A percentile compares a stretch with the other conserved stretches of the same genome.
phyloP scores from a whole-genome alignment of 345 rosid genomes.

The Raphanus raphanistrum region DNA sequence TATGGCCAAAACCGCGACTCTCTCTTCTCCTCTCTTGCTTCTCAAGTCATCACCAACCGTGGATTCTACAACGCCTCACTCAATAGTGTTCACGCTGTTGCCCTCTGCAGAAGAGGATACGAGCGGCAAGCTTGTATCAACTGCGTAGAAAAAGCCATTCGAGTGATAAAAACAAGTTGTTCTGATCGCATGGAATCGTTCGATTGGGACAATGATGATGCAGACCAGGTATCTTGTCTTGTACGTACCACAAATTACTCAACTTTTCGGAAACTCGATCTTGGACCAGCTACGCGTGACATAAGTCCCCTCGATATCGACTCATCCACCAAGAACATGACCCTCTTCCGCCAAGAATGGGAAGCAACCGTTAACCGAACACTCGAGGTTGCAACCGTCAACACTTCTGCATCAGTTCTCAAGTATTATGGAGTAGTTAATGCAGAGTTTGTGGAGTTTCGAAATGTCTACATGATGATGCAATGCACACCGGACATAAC shows the following conservation, averaged over 20 bases:
- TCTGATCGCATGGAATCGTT: neutral
- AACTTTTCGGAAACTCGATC: neutral
- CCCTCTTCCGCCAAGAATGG: conserved; percentile 8
- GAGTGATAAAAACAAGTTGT: neutral
- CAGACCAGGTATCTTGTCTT: neutral
- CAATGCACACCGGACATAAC: conserved; percentile 26
- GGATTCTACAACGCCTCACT: conserved; percentile 39
- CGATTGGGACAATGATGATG: neutral
- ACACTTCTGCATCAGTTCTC: neutral
- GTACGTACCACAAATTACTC: conserved; percentile 5
- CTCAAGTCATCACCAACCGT: conserved; percentile 8
- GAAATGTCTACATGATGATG: conserved; percentile 15
- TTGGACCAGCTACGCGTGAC: neutral
- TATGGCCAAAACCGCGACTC: conserved; percentile 30
- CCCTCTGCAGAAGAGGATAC: conserved; percentile 41
- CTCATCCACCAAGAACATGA: neutral
- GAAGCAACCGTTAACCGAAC: conserved; percentile 7
- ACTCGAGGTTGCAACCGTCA: neutral
- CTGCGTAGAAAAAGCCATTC: conserved; percentile 22
- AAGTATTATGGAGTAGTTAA: neutral
- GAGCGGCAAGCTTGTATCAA: conserved; percentile 32
- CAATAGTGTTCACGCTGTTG: conserved; percentile 38
- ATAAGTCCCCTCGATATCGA: neutral
- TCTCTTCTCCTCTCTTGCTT: conserved; percentile 39
- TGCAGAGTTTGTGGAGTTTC: conserved; percentile 9